A percentile compares a stretch with the other conserved stretches of the same genome.
Evolutionary conservation across 2,329 filamentous ascomycete genomes (phyloP).

Genomic region (Septoria petroselini): DNA sequence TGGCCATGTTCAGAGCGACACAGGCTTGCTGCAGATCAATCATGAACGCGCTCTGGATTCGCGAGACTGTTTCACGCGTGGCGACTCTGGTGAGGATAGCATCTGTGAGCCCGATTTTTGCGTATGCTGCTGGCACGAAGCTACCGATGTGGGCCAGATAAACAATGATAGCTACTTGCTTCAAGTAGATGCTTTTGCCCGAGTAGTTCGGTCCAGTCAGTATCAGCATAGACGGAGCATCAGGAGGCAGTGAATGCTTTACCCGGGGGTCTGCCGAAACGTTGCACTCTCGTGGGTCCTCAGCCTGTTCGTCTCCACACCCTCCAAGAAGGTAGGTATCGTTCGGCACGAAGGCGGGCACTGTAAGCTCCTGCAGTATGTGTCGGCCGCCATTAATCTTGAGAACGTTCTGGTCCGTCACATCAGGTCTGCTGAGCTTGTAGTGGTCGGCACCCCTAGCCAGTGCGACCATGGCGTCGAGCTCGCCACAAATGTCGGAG

Average conservation of each 20-base stretch:
- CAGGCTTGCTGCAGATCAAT: slow-evolving; percentile 86
- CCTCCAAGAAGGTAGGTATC: slow-evolving; percentile 69
- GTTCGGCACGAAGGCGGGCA: slow-evolving; percentile 79
- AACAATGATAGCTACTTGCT: slow-evolving; percentile 85
- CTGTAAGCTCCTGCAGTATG: slow-evolving; percentile 78
- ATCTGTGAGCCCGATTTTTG: slow-evolving; percentile 81
- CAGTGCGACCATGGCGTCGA: slow-evolving; percentile 81
- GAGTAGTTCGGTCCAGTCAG: slow-evolving; percentile 95
- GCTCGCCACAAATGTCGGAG: slow-evolving; percentile 80
- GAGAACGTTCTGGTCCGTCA: slow-evolving; percentile 69
- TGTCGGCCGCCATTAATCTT: slow-evolving; percentile 77
- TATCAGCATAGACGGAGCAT: slow-evolving; percentile 65
- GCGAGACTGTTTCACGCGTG: slow-evolving; percentile 66
- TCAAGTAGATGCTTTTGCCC: slow-evolving; percentile 93
- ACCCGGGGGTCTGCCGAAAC: slow-evolving; percentile 9
- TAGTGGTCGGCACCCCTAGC: slow-evolving; percentile 73
- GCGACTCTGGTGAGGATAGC: slow-evolving; percentile 85
- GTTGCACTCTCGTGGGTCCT: slow-evolving; percentile 9
- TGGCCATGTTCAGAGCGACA: slow-evolving; percentile 70
- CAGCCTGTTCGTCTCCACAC: slow-evolving; percentile 30
- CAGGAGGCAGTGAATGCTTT: background rate
- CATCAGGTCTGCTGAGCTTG: slow-evolving; percentile 64
- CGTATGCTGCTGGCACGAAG: slow-evolving; percentile 77
- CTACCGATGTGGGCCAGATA: slow-evolving; percentile 91
- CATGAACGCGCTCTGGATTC: slow-evolving; percentile 65